Conservation (phyloP, 805 yeast species). For the Pichia deserticola region DNA sequence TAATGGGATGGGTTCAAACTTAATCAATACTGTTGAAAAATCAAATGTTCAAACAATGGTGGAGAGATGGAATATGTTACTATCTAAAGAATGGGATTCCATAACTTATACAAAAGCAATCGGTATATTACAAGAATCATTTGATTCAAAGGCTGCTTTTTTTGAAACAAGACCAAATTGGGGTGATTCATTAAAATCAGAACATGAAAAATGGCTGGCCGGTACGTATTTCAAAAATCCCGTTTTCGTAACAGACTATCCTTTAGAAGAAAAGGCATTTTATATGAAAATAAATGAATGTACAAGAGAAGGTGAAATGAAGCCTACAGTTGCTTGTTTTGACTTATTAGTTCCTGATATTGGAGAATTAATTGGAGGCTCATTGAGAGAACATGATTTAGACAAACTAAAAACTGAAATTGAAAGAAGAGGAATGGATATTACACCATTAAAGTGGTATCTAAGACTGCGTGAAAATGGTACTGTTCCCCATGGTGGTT, state of each 20-base stretch:
- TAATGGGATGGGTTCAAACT: constrained; percentile 26
- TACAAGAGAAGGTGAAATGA: constrained; percentile 30
- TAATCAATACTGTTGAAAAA: constrained; percentile 32
- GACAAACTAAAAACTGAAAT: constrained; percentile 43
- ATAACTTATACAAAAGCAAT: constrained; percentile 77
- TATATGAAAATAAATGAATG: constrained; percentile 63
- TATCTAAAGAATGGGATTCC: constrained; percentile 49
- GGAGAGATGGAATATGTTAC: constrained; percentile 55
- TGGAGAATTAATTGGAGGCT: constrained; percentile 94
- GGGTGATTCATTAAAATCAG: constrained; percentile 73
- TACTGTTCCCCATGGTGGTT: constrained; percentile 91
- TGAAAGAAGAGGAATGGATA: constrained; percentile 46
- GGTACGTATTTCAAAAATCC: constrained; percentile 61
- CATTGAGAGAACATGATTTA: constrained; percentile 72
- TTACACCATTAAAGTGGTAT: constrained; percentile 70
- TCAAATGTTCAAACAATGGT: constrained; percentile 31
- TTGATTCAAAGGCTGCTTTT: constrained; percentile 23
- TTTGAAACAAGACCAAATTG: constrained; percentile 44
- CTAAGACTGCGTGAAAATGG: constrained; percentile 67
- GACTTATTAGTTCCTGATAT: constrained; percentile 85
- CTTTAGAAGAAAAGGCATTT: constrained; percentile 72
- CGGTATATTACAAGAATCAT: constrained; percentile 35
- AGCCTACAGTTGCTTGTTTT: constrained; percentile 73
- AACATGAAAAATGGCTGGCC: constrained; percentile 89
- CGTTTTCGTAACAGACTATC: constrained; percentile 87